Evolutionary conservation across 768 basidiomycete species (phyloP).

Genomic region (Trametes villosa): DNA sequence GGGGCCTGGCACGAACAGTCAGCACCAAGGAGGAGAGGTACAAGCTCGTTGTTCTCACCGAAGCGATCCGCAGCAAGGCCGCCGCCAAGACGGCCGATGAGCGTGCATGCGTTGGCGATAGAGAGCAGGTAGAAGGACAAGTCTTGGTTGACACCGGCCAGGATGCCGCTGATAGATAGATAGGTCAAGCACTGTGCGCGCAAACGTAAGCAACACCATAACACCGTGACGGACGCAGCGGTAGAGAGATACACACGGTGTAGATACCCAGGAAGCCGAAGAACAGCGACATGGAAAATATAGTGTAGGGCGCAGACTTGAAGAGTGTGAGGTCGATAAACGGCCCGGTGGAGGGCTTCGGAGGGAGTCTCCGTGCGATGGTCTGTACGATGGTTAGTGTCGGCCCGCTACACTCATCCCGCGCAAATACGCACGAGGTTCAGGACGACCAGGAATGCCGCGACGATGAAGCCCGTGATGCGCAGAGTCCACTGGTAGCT

Average conservation of each 20-base stretch:
- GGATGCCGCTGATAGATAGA: constrained; percentile 57
- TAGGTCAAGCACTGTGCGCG: constrained; percentile 62
- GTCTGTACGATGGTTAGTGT: not conserved
- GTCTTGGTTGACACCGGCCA: constrained; percentile 48
- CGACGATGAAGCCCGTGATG: constrained; percentile 15
- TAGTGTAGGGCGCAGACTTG: constrained; percentile 52
- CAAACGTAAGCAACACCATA: not conserved
- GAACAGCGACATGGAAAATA: constrained; percentile 61
- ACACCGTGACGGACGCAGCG: not conserved
- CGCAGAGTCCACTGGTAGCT: constrained; percentile 19
- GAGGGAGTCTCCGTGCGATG: constrained; percentile 46
- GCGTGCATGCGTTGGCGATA: constrained; percentile 67
- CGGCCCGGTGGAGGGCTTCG: constrained; percentile 55
- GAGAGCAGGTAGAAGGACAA: constrained; percentile 68
- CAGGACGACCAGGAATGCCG: constrained; percentile 1
- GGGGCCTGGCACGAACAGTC: constrained; percentile 47
- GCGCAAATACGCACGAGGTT: constrained; percentile 4
- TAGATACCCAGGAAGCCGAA: constrained; percentile 70
- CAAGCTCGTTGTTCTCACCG: constrained; percentile 49
- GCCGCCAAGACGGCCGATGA: constrained; percentile 59
- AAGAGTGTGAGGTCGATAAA: constrained; percentile 64
- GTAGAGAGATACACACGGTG: constrained; percentile 42
- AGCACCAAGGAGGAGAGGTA: too few relatives aligned
- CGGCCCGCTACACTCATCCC: not conserved
- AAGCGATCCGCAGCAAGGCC: constrained; percentile 58